Evolutionary conservation across 139 green algal species (phyloP).

Genomic region (Eudorina sp.): DNA sequence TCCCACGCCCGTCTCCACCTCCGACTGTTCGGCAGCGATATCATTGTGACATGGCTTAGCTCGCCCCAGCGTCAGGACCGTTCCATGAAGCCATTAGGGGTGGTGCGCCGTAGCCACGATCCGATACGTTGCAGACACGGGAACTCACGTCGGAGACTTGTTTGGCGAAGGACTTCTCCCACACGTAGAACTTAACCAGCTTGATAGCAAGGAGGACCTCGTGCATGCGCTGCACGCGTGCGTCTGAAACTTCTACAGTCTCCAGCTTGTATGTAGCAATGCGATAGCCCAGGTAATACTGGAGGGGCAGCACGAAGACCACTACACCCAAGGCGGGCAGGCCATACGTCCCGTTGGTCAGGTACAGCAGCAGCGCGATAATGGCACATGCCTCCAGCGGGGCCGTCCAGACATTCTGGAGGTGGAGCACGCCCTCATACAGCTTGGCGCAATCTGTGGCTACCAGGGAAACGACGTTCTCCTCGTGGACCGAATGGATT

Average conservation of each 20-base stretch:
- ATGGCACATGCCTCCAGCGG: conserved; percentile 74
- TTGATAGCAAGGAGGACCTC: conserved; percentile 77
- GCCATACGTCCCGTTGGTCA: conserved; percentile 67
- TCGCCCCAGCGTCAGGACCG: too few species aligned
- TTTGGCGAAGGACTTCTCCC: conserved; percentile 72
- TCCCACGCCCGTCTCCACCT: too few species aligned
- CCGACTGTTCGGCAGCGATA: too few species aligned
- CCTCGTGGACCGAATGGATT: conserved; percentile 34
- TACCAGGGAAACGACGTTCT: conserved; percentile 74
- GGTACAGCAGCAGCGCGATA: conserved; percentile 72
- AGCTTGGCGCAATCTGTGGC: conserved; percentile 79
- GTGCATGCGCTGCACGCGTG: conserved; percentile 71
- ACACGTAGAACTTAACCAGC: conserved; percentile 83
- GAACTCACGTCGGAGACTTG: conserved; percentile 65
- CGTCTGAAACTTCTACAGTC: conserved; percentile 68
- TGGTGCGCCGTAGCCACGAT: too few species aligned
- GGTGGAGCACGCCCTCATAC: conserved; percentile 70
- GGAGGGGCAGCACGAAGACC: conserved; percentile 62
- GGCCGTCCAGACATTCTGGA: conserved; percentile 81
- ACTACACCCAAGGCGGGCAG: conserved; percentile 71
- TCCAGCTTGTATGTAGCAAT: conserved; percentile 76
- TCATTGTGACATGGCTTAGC: too few species aligned
- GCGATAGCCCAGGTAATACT: conserved; percentile 72
- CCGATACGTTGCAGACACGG: too few species aligned
- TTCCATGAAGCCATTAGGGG: too few species aligned